Evolutionary conservation across 2,329 filamentous ascomycete genomes (phyloP), one percentile per base, ranked within the genome.

Genomic region (Macroventuria anomochaeta): DNA sequence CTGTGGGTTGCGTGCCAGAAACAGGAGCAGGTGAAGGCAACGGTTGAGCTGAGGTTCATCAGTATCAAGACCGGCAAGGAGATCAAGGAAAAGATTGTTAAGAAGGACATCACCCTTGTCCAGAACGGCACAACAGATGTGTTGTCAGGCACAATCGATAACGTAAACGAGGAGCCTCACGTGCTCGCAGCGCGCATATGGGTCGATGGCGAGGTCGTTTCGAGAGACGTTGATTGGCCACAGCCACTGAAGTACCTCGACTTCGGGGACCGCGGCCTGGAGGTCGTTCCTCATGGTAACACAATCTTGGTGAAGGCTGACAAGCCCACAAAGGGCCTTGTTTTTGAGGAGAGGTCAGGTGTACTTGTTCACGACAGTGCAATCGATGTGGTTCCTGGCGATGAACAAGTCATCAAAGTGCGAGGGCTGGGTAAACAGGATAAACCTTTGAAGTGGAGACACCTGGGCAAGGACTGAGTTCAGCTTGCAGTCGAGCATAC

Each of bases 161-260:
- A 84, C 47, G 69, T 75, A 33, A 71, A 76, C 37, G 76, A 81
- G 51, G 82, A 84, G 64, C 78, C 81, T 36, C 81, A 83, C 69
- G 82, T 85, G n/a, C 72, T 82, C 18, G 77, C 78, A n/a, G 81
- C 79, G 32, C 75, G 81, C 34, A 75, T 84, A 50, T 85, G 79
- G 81, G 73, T 85, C 31, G 72, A 80, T 42, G 78, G 76, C 18
- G 66, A 78, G 50, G 59, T 85, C 12, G 76, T 83, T 2, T 79
- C 81, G 11, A 76, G 83, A 44, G 83, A 85, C 58, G 77, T 82
- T 3, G 83, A 85, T 69, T 86, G 83, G 83, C 83, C 83, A 7
- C 83, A 85, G 64, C 83, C 83, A 36, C 78, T 85, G 61, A 85
- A 85, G 71, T 85, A 85, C 63, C 78, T 85, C 12, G 77, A 81